phyloP scores from a whole-genome alignment of 306 rosid species.

The Mimosa pudica region DNA sequence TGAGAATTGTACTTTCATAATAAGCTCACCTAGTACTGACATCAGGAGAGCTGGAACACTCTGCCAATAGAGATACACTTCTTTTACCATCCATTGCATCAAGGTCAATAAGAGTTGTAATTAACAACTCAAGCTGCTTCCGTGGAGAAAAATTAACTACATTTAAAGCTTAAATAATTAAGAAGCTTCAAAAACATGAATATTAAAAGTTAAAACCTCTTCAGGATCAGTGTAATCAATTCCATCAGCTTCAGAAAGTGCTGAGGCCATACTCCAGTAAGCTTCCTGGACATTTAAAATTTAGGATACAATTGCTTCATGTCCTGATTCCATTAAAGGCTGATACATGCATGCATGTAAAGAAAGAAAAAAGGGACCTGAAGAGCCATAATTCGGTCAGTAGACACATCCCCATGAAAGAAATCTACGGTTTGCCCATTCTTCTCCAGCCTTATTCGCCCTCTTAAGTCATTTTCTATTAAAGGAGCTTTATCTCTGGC shows the following conservation, averaged over 20 bases:
- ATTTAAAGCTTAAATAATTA: slow-evolving; percentile 21
- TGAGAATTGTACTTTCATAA: slow-evolving; percentile 2
- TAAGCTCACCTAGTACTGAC: slow-evolving; percentile 76
- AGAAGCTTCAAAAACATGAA: slow-evolving; percentile 22
- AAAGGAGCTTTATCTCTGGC: slow-evolving; percentile 46
- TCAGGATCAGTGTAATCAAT: slow-evolving; percentile 98
- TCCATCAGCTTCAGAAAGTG: slow-evolving; percentile 97
- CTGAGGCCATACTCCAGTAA: slow-evolving; percentile 96
- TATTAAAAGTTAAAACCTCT: slow-evolving; percentile 67
- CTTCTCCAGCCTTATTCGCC: slow-evolving; percentile 72
- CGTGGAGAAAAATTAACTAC: slow-evolving; percentile 26
- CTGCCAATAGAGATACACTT: slow-evolving; percentile 82
- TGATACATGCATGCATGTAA: neutral
- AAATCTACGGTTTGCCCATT: slow-evolving; percentile 72
- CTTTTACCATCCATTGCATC: slow-evolving; percentile 99
- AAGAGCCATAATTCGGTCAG: slow-evolving; percentile 75
- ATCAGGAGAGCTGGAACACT: slow-evolving; percentile 96
- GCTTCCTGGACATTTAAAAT: slow-evolving; percentile 69
- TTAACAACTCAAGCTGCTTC: slow-evolving; percentile 86
- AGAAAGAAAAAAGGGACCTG: slow-evolving; percentile 57
- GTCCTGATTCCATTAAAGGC: slow-evolving; percentile 22
- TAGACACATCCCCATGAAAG: slow-evolving; percentile 80
- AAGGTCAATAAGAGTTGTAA: slow-evolving; percentile 91
- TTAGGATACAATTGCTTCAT: slow-evolving; percentile 29
- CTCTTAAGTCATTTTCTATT: slow-evolving; percentile 46